Percentiles rank a stretch among this genome's conserved stretches.
Conservation (phyloP, 495 filamentous ascomycete species). For the Penicillium nucicola region DNA sequence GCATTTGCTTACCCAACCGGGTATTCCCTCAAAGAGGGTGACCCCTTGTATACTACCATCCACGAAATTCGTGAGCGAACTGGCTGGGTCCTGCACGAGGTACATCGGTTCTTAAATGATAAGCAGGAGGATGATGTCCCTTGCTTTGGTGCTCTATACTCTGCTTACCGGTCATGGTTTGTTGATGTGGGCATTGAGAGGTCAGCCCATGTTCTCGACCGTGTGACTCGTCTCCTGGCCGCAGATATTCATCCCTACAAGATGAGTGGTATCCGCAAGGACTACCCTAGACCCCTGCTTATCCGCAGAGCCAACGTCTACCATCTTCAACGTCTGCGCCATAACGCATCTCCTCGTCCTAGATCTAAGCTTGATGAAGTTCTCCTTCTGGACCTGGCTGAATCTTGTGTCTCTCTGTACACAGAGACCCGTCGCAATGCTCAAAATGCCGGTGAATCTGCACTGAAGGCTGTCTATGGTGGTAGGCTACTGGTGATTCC, state of each 20-base stretch:
- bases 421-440: slow-evolving; percentile 93
- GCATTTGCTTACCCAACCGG: slow-evolving; percentile 83
- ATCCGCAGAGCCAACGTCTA: slow-evolving; percentile 90
- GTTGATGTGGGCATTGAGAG: slow-evolving; percentile 95
- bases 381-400: slow-evolving; percentile 81
- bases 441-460: slow-evolving; percentile 87
- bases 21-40: slow-evolving; percentile 67
- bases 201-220: slow-evolving; percentile 88
- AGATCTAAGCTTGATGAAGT: slow-evolving; percentile 81
- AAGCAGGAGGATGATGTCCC: slow-evolving; percentile 94
- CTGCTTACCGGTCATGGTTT: slow-evolving; percentile 93
- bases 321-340: slow-evolving; percentile 85
- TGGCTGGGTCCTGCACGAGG: slow-evolving; percentile 75
- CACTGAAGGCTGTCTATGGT: slow-evolving; percentile 87
- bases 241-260: slow-evolving; percentile 91
- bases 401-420: slow-evolving; percentile 90
- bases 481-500: slow-evolving; percentile 85
- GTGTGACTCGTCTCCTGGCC: slow-evolving; percentile 74
- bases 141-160: slow-evolving; percentile 90
- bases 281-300: slow-evolving; percentile 86
- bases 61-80: slow-evolving; percentile 76
- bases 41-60: slow-evolving; percentile 65
- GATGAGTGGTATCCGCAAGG: slow-evolving; percentile 85
- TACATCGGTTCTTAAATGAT: slow-evolving; percentile 76
- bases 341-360: slow-evolving; percentile 83